These are phyloP conservation scores for Lactuca saligna DNA, from an alignment of 129 eudicot species.

Conservation along the genomic window DNA sequence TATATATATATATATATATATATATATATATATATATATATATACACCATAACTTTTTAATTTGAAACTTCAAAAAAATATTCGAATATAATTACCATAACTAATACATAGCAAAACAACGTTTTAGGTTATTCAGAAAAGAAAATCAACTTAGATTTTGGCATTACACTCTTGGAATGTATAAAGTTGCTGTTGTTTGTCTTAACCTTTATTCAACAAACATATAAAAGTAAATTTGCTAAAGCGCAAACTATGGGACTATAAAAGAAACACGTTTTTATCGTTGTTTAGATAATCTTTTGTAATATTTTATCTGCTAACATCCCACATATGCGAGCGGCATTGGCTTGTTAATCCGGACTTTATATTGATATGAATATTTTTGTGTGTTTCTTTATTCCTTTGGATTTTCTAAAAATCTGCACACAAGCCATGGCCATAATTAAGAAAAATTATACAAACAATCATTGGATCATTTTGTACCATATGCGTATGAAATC, in stretches of 20 bases:
- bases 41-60: too few relatives aligned
- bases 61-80: too few relatives aligned
- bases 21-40: too few relatives aligned
- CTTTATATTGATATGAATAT: background rate
- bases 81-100: too few relatives aligned
- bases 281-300: background rate
- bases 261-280: background rate
- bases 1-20: too few relatives aligned
- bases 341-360: background rate
- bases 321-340: background rate
- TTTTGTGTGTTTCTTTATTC: background rate
- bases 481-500: background rate
- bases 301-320: background rate
- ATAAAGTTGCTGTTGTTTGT: too few relatives aligned
- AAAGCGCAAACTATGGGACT: background rate
- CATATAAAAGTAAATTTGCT: background rate
- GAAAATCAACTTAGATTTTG: too few relatives aligned
- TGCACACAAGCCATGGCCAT: background rate
- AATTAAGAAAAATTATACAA: background rate
- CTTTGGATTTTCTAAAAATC: background rate
- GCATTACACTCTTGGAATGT: too few relatives aligned
- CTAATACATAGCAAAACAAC: too few relatives aligned
- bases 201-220: background rate
- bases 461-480: background rate
- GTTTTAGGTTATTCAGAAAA: too few relatives aligned